Base-by-base conservation (phyloP, 768 basidiomycete genomes). In the Lanmaoa pseudosensibilis region DNA sequence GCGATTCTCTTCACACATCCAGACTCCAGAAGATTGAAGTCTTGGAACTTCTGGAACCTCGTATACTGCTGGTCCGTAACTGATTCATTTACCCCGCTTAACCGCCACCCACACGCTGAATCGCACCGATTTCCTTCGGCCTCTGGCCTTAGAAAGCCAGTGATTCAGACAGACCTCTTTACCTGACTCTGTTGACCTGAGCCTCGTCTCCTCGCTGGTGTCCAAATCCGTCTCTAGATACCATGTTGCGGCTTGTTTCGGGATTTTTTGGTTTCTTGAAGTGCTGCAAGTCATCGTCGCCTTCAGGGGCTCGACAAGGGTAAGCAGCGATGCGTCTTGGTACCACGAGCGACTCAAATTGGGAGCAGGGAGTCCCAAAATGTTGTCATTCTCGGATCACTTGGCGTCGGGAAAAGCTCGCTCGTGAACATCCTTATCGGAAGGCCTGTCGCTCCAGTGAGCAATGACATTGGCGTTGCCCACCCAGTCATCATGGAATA, bases 331-430 rank as follows among this genome's bases (percentile, higher is more conserved):
- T 8, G 9, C 9, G 21, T 55, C 55, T 43, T 23, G 27, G n/a
- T 30, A 2, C 34, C 39, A 30, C 23, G 30, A 12, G 23, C 33
- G 39, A 54, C 55, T 59, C 51, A 55, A 19, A 16, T n/a, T 12
- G 16, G n/a, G 27, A 27, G 2, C 25, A 58, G 59, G 40, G 33
- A 45, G 11, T 61, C 41, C 21, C 49, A 39, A 40, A 63, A 63
- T 15, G 52, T 69, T 2, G 21, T 68, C 52, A 21, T 68, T 46
- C 56, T 69, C 30, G 68, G 67, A n/a, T 62, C 66, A 19, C 54
- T 68, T 15, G 68, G 77, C 34, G 48, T 61, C 25, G 72, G 72
- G 11, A 78, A 78, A 56, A 77, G 78, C 60, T 74, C 74, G 8
- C 65, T 77, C 34, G 57, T 78, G 40, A 79, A 79, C 59, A 67